Conservation (phyloP, 208 protist genomes). For the Crithidia sp. region DNA sequence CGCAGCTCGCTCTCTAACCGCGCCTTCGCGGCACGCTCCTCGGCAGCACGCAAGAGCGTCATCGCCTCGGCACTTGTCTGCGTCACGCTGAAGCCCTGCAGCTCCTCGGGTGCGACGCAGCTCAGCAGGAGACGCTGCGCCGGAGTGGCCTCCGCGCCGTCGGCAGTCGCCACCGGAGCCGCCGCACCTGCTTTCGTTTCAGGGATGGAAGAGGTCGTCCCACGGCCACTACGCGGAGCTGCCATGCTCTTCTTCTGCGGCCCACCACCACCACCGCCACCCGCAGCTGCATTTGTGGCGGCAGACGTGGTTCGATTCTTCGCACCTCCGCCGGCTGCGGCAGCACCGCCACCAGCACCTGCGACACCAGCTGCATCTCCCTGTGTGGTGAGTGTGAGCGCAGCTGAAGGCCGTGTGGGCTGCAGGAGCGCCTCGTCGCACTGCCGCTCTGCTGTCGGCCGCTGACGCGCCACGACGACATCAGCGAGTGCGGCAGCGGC, state of each 20-base stretch:
- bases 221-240: constrained; percentile 19
- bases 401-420: not conserved
- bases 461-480: constrained; percentile 15
- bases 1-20: constrained; percentile 15
- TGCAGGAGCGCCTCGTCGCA: constrained; percentile 23
- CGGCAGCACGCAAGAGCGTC: constrained; percentile 8
- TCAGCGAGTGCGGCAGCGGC: constrained; percentile 50
- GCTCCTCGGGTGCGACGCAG: constrained; percentile 7
- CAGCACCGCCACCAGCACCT: not conserved
- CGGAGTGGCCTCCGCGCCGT: not conserved
- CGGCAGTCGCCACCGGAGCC: not conserved
- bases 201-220: constrained; percentile 10
- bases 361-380: no score
- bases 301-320: constrained; percentile 5
- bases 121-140: constrained; percentile 20
- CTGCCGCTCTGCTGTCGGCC: constrained; percentile 12
- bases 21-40: constrained; percentile 4
- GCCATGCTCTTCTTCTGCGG: constrained; percentile 6
- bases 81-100: constrained; percentile 26
- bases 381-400: not conserved
- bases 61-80: not conserved
- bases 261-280: no score
- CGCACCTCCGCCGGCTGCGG: not conserved
- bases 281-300: not conserved
- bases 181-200: not conserved